Base-by-base conservation (phyloP, 495 filamentous ascomycete species). In the Cryomyces antarcticus region DNA sequence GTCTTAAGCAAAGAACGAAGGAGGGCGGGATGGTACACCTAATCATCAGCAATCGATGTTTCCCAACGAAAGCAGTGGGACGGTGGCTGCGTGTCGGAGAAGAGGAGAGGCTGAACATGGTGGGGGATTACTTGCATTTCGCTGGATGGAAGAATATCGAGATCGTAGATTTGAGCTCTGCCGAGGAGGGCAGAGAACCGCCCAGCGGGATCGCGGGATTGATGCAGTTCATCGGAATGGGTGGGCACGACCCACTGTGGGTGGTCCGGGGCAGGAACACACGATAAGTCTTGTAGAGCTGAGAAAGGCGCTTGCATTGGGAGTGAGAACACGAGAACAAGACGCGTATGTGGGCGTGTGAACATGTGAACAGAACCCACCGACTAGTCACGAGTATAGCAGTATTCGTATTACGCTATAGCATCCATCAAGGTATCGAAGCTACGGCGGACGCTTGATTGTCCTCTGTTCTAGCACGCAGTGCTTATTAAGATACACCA, bases 401-500 rank as follows among this genome's bases (percentile, higher is more conserved):
- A 24, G 17, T 24, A 24, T 24, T 24, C 17, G 17, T 24, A 24
- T 1, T 24, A 24, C 17, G 17, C 17, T 24, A 24, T 24, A 24
- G 17, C 17, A 24, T 24, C 17, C 17, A 24, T 24, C 17, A 24
- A 24, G 17, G 17, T 24, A 24, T 24, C 17, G 17, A 24, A 24
- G 17, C 17, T 24, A 24, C 17, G 1, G 17, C 17, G 17, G 17
- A 24, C 17, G 17, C 17, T 24, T 24, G 17, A 24, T 24, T 24
- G 17, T 2, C 17, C 17, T 24, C 17, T 24, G 17, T 24, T 24
- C 17, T 24, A 24, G 17, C 17, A 24, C 17, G 2, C 17, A 24
- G 72, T 77, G 0, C 52, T 78, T 11, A 72, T 78, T 7, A 60
- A 71, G 52, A 68, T 76, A 40, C 52, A 53, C 28, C 47, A 67